Evolutionary conservation across 768 basidiomycete genomes (phyloP).

Genomic region (Ramaria sp.): DNA sequence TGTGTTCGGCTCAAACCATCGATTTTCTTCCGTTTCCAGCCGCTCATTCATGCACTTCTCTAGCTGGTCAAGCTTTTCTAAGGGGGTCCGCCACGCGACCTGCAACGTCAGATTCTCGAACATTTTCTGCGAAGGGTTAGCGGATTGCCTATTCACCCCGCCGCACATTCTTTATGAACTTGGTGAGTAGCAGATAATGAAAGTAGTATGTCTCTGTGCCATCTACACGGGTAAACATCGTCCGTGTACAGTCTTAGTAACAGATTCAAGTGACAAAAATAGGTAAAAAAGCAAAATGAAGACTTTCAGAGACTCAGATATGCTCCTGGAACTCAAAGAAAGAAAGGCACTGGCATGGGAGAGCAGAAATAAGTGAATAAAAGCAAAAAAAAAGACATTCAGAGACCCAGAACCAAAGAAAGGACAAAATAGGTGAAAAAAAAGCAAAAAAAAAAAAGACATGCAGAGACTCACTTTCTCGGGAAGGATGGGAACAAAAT

Average conservation of each 20-base stretch:
- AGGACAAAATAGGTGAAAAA: no score
- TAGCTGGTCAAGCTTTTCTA: constrained; percentile 59
- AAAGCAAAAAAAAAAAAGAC: no score
- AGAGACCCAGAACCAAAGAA: no score
- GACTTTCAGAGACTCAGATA: no score
- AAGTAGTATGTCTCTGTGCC: constrained; percentile 76
- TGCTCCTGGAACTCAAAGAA: no score
- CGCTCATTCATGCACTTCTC: constrained; percentile 60
- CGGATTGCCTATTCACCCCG: constrained; percentile 30
- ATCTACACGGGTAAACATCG: constrained; percentile 59
- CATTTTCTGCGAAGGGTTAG: constrained; percentile 37
- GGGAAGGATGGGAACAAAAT: no score
- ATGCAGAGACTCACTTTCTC: no score
- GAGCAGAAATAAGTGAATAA: no score
- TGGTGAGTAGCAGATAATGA: constrained; percentile 64
- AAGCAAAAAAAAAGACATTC: no score
- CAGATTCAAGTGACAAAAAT: no score
- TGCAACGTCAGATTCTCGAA: constrained; percentile 58
- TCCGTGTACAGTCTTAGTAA: constrained; percentile 23
- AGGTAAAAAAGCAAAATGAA: no score
- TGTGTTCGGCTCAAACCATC: constrained; percentile 67
- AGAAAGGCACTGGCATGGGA: no score
- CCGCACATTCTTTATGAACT: constrained; percentile 69
- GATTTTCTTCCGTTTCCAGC: constrained; percentile 68
- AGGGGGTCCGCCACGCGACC: constrained; percentile 64